These are phyloP conservation scores for Paspalum notatum DNA, from an alignment of 176 grass and related monocot genomes.

Conservation along the genomic window DNA sequence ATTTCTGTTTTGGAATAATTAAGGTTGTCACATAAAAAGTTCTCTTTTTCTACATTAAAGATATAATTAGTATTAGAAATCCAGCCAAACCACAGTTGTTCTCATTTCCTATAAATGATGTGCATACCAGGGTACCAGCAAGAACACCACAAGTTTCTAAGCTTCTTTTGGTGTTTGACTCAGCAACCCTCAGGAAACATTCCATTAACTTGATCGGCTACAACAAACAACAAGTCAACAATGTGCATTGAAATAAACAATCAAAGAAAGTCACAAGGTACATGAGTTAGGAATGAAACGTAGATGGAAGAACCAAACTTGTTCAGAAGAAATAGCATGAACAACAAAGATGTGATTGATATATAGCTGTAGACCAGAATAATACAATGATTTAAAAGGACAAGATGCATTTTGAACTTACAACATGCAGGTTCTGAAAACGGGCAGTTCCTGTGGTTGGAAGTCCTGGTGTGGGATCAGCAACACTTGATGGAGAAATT, in stretches of 20 bases:
- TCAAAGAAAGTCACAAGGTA: conserved; percentile 19
- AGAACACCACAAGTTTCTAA: conserved; percentile 99
- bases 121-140: conserved; percentile 91
- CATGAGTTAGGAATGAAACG: conserved; percentile 36
- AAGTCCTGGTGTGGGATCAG: conserved; percentile 88
- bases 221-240: conserved; percentile 8
- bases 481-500: conserved; percentile 85
- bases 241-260: conserved; percentile 31
- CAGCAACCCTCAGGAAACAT: conserved; percentile 93
- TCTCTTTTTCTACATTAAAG: conserved; percentile 92
- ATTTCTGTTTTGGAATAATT: conserved; percentile 99
- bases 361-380: conserved; percentile 5
- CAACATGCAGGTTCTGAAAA: conserved; percentile 95
- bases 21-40: conserved; percentile 88
- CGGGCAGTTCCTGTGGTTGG: conserved; percentile 48
- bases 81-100: conserved; percentile 32
- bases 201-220: conserved; percentile 98
- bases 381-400: conserved; percentile 32
- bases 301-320: conserved; percentile 30
- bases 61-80: conserved; percentile 44
- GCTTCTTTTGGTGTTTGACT: conserved; percentile 85
- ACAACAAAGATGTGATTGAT: conserved; percentile 6
- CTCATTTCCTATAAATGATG: conserved; percentile 10
- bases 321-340: conserved; percentile 41
- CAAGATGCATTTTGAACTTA: conserved; percentile 54